Evolutionary conservation across 2,329 filamentous ascomycete species (phyloP), one percentile per base, ranked within the genome.

Genomic region (Dactylonectria macrodidyma): DNA sequence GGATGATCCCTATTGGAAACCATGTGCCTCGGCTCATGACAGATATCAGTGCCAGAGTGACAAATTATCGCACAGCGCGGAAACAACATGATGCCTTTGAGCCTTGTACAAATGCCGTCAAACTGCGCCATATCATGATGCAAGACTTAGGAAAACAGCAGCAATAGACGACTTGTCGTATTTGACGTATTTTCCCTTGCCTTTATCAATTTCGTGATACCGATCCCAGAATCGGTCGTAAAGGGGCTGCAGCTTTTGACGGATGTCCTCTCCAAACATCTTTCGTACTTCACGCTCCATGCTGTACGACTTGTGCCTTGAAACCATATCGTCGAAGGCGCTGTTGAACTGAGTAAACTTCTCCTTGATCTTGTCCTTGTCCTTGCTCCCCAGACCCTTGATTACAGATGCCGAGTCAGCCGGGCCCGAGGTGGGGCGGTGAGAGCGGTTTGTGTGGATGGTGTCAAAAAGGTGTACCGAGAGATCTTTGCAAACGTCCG

Each of bases 171-270:
- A 86, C 85, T 98, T 98, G 84, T 98, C 95, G 80, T 97, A 98
- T 84, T 97, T 98, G 80, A 97, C 95, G 81, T 98, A 97, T 82
- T 99, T 99, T 74, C 95, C 95, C 83, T 95, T 97, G 67, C 96
- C 96, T 85, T 97, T 98, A 83, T 98, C 95, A 71, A 98, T 91
- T 82, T 98, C 96, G 79, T 98, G 95, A 79, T 99, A 99, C 33
- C 95, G 89, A 82, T 98, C 96, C 91, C 94, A 98, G 83, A 99
- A 99, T 52, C 96, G 89, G 69, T 92, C 93, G 83, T 99, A 99
- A 14, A 99, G 87, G 62, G 95, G 95, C 83, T 98, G 95, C 63
- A 99, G 91, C 83, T 97, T 94, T 75, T 92, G 91, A 80, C 96
- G 94, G 71, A 98, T 92, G 77, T 98, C 95, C 75, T 92, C 91